Evolutionary conservation across 2,329 filamentous ascomycete species (phyloP).

Genomic region (Diaporthe sp.): DNA sequence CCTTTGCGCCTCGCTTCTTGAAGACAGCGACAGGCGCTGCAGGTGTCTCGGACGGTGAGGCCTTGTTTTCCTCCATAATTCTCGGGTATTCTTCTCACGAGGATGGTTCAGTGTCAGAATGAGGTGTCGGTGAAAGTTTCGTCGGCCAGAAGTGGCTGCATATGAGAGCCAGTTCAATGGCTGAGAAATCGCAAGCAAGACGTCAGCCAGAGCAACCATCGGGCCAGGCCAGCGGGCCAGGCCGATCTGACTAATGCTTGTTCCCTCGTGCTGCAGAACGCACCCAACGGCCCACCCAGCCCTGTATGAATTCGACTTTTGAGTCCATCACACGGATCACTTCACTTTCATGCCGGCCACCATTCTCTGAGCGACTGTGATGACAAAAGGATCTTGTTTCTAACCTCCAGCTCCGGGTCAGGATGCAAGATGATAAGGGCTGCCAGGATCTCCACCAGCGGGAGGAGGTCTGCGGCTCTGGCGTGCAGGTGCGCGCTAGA

Average conservation of each 20-base stretch:
- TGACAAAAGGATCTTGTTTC: no score
- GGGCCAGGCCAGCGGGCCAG: not conserved
- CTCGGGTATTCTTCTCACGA: not conserved
- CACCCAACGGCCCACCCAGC: no score
- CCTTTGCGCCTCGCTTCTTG: constrained; percentile 86
- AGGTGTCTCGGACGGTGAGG: constrained; percentile 37
- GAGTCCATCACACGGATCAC: no score
- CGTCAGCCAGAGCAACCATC: constrained; percentile 1
- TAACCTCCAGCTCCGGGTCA: no score
- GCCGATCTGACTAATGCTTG: not conserved
- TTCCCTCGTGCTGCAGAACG: no score
- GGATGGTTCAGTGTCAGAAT: not conserved
- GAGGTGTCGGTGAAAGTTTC: not conserved
- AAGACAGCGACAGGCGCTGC: constrained; percentile 73
- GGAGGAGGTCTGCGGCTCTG: no score
- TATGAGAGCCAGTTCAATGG: not conserved
- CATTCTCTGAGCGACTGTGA: no score
- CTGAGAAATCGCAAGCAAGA: constrained; percentile 14
- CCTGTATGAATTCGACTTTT: no score
- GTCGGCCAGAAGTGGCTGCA: not conserved
- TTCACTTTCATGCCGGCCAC: no score
- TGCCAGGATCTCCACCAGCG: no score
- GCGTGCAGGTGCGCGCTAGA: no score
- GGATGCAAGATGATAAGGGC: no score
- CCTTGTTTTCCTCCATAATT: constrained; percentile 7